phyloP scores from a whole-genome alignment of 2,329 filamentous ascomycete species.

The Reticulascus tulasneorum region DNA sequence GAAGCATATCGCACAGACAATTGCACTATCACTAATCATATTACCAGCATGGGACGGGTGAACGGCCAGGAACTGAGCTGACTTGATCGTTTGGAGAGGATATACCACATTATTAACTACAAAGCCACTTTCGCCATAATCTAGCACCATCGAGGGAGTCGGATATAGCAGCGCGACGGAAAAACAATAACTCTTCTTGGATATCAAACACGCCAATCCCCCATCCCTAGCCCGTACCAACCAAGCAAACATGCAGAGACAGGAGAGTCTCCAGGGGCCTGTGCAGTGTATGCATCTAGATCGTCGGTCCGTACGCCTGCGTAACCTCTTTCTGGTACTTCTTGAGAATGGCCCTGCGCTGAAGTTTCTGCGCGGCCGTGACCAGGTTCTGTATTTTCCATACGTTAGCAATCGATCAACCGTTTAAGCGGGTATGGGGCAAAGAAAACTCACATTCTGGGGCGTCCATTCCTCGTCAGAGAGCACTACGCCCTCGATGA shows the following conservation, averaged over 20 bases:
- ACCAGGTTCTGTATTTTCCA: constrained; percentile 52
- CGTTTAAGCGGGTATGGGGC: neutral
- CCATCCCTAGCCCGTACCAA: constrained; percentile 2
- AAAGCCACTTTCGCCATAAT: no score
- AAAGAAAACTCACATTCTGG: constrained; percentile 58
- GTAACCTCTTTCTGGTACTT: constrained; percentile 60
- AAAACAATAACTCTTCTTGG: no score
- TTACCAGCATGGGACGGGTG: no score
- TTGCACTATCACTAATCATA: no score
- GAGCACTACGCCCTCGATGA: constrained; percentile 67
- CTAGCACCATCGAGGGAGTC: no score
- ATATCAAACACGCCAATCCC: constrained; percentile 11
- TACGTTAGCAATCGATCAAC: constrained; percentile 19
- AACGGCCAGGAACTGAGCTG: no score
- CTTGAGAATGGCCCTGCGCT: constrained; percentile 62
- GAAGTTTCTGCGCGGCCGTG: constrained; percentile 69
- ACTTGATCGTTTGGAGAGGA: no score
- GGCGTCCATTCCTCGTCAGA: constrained; percentile 74
- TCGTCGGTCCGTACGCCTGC: constrained; percentile 48
- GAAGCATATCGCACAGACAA: no score
- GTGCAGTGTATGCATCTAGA: neutral
- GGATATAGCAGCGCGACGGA: no score
- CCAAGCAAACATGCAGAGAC: neutral
- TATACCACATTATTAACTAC: no score
- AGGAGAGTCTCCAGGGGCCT: neutral